Conservation (phyloP, 2,329 filamentous ascomycete genomes). For the Colletotrichum higginsianum region DNA sequence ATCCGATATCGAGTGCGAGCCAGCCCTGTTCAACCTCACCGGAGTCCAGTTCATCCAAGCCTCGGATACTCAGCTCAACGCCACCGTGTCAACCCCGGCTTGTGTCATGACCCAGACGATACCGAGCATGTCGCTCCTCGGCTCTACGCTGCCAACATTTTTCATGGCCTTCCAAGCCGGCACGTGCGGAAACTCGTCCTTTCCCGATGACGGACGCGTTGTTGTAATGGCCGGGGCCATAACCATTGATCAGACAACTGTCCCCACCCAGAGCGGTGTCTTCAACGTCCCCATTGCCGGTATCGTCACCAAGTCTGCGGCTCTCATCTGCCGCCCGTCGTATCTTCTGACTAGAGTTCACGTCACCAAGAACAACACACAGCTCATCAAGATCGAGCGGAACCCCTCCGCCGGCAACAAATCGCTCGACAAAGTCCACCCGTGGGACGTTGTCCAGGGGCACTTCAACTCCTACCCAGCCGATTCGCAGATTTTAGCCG, state of each 20-base stretch:
- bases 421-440: constrained; percentile 43
- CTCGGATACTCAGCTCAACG: constrained; percentile 47
- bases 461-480: constrained; percentile 46
- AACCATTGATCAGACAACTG: constrained; percentile 39
- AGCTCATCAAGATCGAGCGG: constrained; percentile 42
- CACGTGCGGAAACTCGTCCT: constrained; percentile 43
- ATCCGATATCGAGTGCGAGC: constrained; percentile 51
- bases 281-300: constrained; percentile 43
- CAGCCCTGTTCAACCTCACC: constrained; percentile 47
- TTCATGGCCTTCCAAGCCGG: constrained; percentile 46
- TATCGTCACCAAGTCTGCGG: constrained; percentile 45
- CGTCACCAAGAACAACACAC: constrained; percentile 46
- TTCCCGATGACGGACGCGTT: constrained; percentile 45
- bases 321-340: constrained; percentile 48
- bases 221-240: constrained; percentile 46
- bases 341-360: constrained; percentile 46
- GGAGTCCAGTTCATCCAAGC: constrained; percentile 44
- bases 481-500: constrained; percentile 29
- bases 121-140: constrained; percentile 39
- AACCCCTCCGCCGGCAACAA: constrained; percentile 16
- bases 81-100: constrained; percentile 47
- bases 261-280: constrained; percentile 6
- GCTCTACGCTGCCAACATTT: constrained; percentile 37
- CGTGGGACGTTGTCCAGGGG: constrained; percentile 47
- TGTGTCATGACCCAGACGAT: constrained; percentile 45